phyloP scores from a whole-genome alignment of 805 yeast species.

The Schwanniomyces yamadae region DNA sequence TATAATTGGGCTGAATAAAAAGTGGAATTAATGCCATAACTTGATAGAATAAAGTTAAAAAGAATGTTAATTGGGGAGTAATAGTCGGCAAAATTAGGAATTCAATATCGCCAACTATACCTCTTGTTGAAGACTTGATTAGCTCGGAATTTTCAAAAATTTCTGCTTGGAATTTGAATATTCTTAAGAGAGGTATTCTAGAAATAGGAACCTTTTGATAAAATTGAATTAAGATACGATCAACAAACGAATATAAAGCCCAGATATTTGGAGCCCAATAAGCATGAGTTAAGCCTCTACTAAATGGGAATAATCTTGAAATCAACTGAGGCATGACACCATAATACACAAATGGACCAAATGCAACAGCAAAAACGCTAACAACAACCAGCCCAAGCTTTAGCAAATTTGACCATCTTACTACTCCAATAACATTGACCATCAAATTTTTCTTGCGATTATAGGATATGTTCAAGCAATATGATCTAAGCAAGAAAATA shows the following conservation, averaged over 20 bases:
- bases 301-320: constrained; percentile 81
- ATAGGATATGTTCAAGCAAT: constrained; percentile 53
- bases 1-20: constrained; percentile 64
- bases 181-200: constrained; percentile 24
- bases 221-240: constrained; percentile 59
- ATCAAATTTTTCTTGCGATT: constrained; percentile 20
- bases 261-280: constrained; percentile 99
- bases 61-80: constrained; percentile 72
- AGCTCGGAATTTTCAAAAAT: constrained; percentile 32
- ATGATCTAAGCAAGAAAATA: constrained; percentile 69
- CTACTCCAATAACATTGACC: constrained; percentile 32
- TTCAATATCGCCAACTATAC: constrained; percentile 87
- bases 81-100: constrained; percentile 81
- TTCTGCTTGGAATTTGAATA: constrained; percentile 47
- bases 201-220: constrained; percentile 35
- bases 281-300: constrained; percentile 94
- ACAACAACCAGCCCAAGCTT: constrained; percentile 66
- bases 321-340: constrained; percentile 64
- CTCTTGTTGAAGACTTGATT: constrained; percentile 58
- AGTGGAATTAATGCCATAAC: constrained; percentile 72
- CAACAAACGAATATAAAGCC: constrained; percentile 88
- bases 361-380: constrained; percentile 61
- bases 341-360: constrained; percentile 72
- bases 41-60: constrained; percentile 83
- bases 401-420: constrained; percentile 56